Base-by-base conservation (phyloP, 2,329 filamentous ascomycete genomes). In the Lecanicillium sp. region DNA sequence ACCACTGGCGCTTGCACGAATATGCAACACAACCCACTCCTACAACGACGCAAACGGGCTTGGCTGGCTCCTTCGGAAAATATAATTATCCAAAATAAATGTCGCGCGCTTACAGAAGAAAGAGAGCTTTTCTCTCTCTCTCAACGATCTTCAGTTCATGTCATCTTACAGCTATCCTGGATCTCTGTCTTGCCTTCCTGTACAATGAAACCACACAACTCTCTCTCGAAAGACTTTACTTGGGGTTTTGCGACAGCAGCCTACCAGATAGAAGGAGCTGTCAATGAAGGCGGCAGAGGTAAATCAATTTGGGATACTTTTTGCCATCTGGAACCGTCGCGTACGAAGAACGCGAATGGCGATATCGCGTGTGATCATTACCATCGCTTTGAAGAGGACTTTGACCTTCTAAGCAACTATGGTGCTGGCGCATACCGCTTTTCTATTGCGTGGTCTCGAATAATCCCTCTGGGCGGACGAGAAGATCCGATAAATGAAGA, bases 391-490 rank as follows among this genome's bases (percentile, higher is more conserved):
- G 55, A 60, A 9, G 63, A 75, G 37, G 79, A 83, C 48, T 71
- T 82, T 43, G 73, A 67, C 4, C 61, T 83, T 7, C 55, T 83
- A 44, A 75, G 73, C 48, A 56, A 64, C 33, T 71, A 72, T 33
- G 73, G 75, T 33, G 73, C 74, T 7, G 67, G 71, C 45, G 71
- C 71, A 4, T 83, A 82, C 51, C 71, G 78, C 15, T 82, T 83
- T 53, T 81, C 77, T 4, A 60, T 83, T 27, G 75, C 76, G 8
- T 83, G 78, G 78, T 73, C 77, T 5, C 74, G 78, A 30, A 70
- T 83, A 38, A 79, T 83, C 38, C 78, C 78, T 1, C 64, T 79
- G 0, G 78, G 78, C 9, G 77, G 78, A 9, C 67, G 78, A 29
- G 62, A 78, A 33, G 78, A 82, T 47, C 70, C 76, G 1, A 49